phyloP scores from a whole-genome alignment of 352 stramenopile species.

The Pythium grandisporangium region DNA sequence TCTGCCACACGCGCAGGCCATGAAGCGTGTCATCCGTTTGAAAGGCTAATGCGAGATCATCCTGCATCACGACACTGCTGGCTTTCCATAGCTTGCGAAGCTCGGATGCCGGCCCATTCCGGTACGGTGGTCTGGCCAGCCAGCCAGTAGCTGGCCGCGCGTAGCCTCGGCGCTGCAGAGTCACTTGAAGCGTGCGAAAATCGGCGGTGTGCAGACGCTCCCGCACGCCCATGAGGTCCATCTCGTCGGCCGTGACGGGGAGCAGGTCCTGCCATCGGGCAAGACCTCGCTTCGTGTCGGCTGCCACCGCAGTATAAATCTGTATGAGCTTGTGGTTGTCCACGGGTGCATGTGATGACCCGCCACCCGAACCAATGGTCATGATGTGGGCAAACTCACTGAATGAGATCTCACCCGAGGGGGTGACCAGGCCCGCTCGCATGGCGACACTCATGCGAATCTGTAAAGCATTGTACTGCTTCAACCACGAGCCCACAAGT shows the following conservation, averaged over 20 bases:
- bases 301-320: constrained; percentile 13
- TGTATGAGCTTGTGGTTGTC: constrained; percentile 15
- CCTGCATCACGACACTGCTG: constrained; percentile 13
- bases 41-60: constrained; percentile 20
- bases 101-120: constrained; percentile 1
- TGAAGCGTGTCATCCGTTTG: constrained; percentile 22
- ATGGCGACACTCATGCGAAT: constrained; percentile 17
- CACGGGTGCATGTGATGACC: constrained; percentile 1
- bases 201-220: constrained; percentile 17
- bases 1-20: constrained; percentile 7
- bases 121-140: constrained; percentile 5
- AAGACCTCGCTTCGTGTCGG: background rate
- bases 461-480: constrained; percentile 14
- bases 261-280: constrained; percentile 19
- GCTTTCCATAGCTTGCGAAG: constrained; percentile 17
- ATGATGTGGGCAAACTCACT: constrained; percentile 30
- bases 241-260: constrained; percentile 13
- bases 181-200: constrained; percentile 28
- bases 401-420: constrained; percentile 15
- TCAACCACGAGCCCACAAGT: constrained; percentile 21
- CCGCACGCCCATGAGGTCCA: constrained; percentile 21
- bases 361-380: constrained; percentile 8
- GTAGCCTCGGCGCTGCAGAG: constrained; percentile 3
- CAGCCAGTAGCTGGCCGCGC: constrained; percentile 2
- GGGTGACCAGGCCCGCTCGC: constrained; percentile 7